Evolutionary conservation across 2,329 filamentous ascomycete species (phyloP).

Genomic region (Purpureocillium lavendulum): DNA sequence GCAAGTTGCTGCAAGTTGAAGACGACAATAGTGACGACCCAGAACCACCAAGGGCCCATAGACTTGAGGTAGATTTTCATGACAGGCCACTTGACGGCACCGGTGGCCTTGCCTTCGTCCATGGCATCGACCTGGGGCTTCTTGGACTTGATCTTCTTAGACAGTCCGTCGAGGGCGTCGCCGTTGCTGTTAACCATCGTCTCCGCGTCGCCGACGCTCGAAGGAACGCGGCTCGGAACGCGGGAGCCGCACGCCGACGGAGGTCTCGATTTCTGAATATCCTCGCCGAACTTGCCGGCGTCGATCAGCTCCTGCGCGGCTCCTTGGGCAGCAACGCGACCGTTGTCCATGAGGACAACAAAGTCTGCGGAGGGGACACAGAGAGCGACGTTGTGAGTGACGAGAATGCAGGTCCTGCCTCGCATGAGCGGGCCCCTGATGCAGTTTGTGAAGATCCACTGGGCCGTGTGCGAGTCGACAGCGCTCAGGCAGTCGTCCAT

Average conservation of each 20-base stretch:
- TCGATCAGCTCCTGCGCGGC: slow-evolving; percentile 68
- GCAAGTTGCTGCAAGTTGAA: slow-evolving; percentile 80
- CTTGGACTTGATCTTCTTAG: slow-evolving; percentile 39
- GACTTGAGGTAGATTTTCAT: slow-evolving; percentile 76
- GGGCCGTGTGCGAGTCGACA: slow-evolving; percentile 93
- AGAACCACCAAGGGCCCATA: slow-evolving; percentile 98
- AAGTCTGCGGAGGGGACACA: slow-evolving; percentile 74
- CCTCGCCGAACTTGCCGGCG: slow-evolving; percentile 84
- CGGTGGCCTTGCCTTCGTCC: slow-evolving; percentile 73
- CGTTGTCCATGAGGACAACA: slow-evolving; percentile 82
- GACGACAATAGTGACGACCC: slow-evolving; percentile 65
- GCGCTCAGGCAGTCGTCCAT: slow-evolving; percentile 94
- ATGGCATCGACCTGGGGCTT: slow-evolving; percentile 43
- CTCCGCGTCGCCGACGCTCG: slow-evolving; percentile 60
- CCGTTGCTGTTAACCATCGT: slow-evolving; percentile 44
- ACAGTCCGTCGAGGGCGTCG: slow-evolving; percentile 34
- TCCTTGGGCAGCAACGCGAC: slow-evolving; percentile 70
- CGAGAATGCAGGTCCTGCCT: slow-evolving; percentile 82
- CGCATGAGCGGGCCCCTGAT: slow-evolving; percentile 85
- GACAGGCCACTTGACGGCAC: slow-evolving; percentile 81
- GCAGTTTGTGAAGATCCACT: slow-evolving; percentile 95
- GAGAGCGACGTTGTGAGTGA: slow-evolving; percentile 90
- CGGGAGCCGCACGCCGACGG: slow-evolving; percentile 63
- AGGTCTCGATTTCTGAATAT: slow-evolving; percentile 64
- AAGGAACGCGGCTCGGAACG: slow-evolving; percentile 69